Base-by-base conservation (phyloP, 768 basidiomycete genomes). In the Hygrophoropsis aurantiaca region DNA sequence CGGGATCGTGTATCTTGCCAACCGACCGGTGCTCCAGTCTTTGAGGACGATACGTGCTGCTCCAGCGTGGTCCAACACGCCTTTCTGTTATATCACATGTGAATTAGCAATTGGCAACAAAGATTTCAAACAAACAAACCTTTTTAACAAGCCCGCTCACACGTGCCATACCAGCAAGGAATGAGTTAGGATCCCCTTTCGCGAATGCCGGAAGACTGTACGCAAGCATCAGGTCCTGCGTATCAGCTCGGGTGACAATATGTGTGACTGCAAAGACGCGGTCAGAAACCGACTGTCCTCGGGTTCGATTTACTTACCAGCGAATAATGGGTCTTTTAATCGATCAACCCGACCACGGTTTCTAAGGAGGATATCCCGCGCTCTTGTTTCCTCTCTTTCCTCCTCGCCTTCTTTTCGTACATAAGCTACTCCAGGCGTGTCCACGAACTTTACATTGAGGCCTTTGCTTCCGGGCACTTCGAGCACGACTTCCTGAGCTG, bases 211-310 rank as follows among this genome's bases (percentile, higher is more conserved):
- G 89, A 11, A 93, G 72, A 54, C 78, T 83, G 70, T 94, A 95
- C 40, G 84, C 70, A n/a, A 95, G 67, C 88, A 94, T 94, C 34
- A 97, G 74, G 63, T 95, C 94, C 60, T 94, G 85, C 25, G 77
- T 67, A 55, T 79, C 80, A 2, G 87, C 81, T 21, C 81, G 79
- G 30, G 78, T 64, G 19, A 94, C 74, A 49, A 97, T 79, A 52
- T 86, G 76, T 15, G 75, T 65, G 46, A 88, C 90, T 89, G 52
- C 18, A 35, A 33, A 32, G 27, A 6, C 27, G 13, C 6, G 6
- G 27, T 30, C 13, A 30, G 27, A 6, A 6, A 6, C 13, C 13
- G 27, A 7, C 27, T 30, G 27, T 30, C 13, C 7, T 30, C 27
- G 27, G 7, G 27, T 30, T 30, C 7, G 13, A 30, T 30, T 13